Conservation (phyloP, 169 alveolate species). For the Plasmodium cynomolgi region DNA sequence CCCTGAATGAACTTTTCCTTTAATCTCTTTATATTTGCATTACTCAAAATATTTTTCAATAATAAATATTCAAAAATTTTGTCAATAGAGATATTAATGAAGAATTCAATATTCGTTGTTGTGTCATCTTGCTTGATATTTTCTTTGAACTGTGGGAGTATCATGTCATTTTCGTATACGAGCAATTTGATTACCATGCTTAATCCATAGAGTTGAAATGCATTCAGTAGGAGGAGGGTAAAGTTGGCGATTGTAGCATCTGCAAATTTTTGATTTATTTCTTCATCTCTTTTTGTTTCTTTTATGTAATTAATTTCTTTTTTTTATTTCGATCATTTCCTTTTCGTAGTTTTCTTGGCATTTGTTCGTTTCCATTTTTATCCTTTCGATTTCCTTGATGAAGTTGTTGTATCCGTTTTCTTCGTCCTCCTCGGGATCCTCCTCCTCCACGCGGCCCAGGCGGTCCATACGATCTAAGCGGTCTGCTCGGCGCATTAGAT, state of each 20-base stretch:
- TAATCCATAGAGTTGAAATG: conserved; percentile 37
- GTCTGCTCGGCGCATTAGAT: neutral
- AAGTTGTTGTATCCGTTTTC: conserved; percentile 7
- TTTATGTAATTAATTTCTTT: conserved; percentile 50
- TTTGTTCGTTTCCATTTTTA: conserved; percentile 28
- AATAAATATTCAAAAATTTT: conserved; percentile 57
- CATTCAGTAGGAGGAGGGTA: conserved; percentile 3
- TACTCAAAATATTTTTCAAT: conserved; percentile 16
- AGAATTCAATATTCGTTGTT: conserved; percentile 35
- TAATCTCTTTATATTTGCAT: conserved; percentile 38
- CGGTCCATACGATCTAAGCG: neutral
- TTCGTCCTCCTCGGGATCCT: neutral
- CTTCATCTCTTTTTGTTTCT: conserved; percentile 48
- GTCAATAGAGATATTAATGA: conserved; percentile 38
- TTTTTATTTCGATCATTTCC: conserved; percentile 53
- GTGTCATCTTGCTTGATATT: neutral
- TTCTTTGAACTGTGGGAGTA: neutral
- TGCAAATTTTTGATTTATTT: conserved; percentile 35
- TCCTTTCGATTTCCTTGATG: conserved; percentile 29
- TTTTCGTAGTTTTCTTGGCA: conserved; percentile 55
- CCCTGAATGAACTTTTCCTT: conserved; percentile 67
- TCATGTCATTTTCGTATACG: conserved; percentile 41
- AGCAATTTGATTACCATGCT: conserved; percentile 37
- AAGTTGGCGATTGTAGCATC: conserved; percentile 14
- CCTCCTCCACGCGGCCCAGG: neutral